phyloP scores from a whole-genome alignment of 495 filamentous ascomycete species.

The Penicillium diatomitis region DNA sequence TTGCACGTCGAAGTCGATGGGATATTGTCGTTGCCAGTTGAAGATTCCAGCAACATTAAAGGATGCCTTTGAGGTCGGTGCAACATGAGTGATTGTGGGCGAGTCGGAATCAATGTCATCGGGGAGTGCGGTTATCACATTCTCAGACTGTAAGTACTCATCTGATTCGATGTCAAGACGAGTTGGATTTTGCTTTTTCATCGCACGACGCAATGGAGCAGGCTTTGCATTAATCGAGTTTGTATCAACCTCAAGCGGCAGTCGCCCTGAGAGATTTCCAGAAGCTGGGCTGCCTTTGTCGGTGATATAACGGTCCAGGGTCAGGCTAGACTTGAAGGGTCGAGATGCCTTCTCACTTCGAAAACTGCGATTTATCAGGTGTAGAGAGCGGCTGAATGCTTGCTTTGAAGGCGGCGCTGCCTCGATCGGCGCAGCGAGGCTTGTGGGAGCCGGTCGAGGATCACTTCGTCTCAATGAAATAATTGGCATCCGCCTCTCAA shows the following conservation, averaged over 20 bases:
- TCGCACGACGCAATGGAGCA: constrained; percentile 11
- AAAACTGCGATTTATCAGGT: constrained; percentile 18
- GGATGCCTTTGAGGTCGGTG: neutral
- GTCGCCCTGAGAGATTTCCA: neutral
- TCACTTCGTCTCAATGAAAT: constrained; percentile 25
- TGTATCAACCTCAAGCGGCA: neutral
- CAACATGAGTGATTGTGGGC: neutral
- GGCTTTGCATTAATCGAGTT: neutral
- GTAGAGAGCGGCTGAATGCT: constrained; percentile 22
- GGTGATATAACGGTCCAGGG: constrained; percentile 32
- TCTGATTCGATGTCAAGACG: constrained; percentile 36
- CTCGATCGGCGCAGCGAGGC: constrained; percentile 17
- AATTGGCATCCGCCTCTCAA: constrained; percentile 26
- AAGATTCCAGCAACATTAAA: constrained; percentile 29
- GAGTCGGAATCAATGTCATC: constrained; percentile 6
- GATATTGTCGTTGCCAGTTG: constrained; percentile 50
- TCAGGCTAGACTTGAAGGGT: constrained; percentile 14
- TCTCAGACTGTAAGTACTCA: constrained; percentile 16
- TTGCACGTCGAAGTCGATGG: constrained; percentile 63
- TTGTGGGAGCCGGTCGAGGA: constrained; percentile 31
- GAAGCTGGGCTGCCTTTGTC: constrained; percentile 5
- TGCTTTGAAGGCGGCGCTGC: constrained; percentile 8
- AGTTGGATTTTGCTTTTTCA: constrained; percentile 44
- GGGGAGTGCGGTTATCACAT: constrained; percentile 2
- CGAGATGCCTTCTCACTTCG: constrained; percentile 10